Evolutionary conservation across 2,329 filamentous ascomycete genomes (phyloP), one percentile per base, ranked within the genome.

Genomic region (Botrytis sinoallii): DNA sequence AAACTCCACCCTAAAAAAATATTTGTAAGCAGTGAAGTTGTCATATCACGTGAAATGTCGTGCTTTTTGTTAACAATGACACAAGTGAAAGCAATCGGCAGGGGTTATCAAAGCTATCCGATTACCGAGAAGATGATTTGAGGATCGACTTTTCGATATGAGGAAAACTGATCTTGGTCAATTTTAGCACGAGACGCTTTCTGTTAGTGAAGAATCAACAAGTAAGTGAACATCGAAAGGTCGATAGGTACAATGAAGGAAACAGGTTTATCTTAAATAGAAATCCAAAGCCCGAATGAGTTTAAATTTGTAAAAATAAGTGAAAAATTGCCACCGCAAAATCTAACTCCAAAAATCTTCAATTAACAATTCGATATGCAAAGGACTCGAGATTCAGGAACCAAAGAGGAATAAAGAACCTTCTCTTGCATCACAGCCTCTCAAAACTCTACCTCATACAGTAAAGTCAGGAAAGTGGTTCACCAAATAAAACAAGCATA

Each of bases 1-100:
- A 38, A 38, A 38, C 59, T 38, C 60, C 60, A 25, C 60, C 14
- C 0, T 4, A 29, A 64, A 64, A 42, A 42, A 42, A 29, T 5
- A 44, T 64, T 64, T 64, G 61, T 64, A 64, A 64, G 61, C 61
- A 44, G 18, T 29, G n/a, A 44, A 64, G 38, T 65, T 46, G 6
- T 9, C 66, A 69, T 25, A 25, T 69, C 66, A 69, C 66, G 66
- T 69, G 66, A 57, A 69, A 69, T 69, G 66, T 69, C 66, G 66
- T 69, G 66, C 66, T 69, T 69, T 69, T 25, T 5, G 18, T 42
- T 10, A 14, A 32, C 48, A n/a, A 69, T 69, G 66, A 32, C 66
- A 69, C 48, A 42, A 69, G 35, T 29, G 29, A 40, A 57, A 22
- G 8, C 9, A 55, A 52, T 32, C 18, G 48, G 22, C 48, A 69